A percentile compares a stretch with the other conserved stretches of the same genome.
These are phyloP conservation scores for Mycena metata DNA, from an alignment of 768 basidiomycete species.

Conservation along the genomic window DNA sequence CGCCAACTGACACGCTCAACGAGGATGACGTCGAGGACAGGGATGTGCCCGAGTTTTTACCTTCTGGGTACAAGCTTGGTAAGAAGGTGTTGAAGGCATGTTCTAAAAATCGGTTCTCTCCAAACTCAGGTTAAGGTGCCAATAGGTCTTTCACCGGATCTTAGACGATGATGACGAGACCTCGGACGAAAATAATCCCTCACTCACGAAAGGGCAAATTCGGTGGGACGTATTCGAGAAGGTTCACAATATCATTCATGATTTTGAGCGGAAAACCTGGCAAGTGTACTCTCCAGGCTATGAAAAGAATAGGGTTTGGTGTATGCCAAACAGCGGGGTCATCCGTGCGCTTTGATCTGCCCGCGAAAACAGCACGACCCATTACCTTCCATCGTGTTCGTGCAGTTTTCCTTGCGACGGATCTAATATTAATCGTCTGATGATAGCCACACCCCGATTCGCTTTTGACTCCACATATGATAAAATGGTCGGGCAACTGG, in stretches of 20 bases:
- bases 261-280: neutral
- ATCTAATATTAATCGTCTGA: neutral
- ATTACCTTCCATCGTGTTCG: conserved; percentile 33
- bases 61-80: conserved; percentile 14
- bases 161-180: no score
- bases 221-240: conserved; percentile 22
- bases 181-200: neutral
- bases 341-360: conserved; percentile 26
- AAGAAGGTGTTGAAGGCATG: conserved; percentile 16
- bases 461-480: neutral
- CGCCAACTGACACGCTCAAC: neutral
- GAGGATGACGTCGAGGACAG: no score
- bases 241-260: neutral
- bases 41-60: neutral
- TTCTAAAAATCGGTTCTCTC: neutral
- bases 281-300: conserved; percentile 6
- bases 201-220: conserved; percentile 12
- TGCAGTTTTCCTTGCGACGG: neutral
- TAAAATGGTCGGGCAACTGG: conserved; percentile 25
- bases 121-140: neutral
- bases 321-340: conserved; percentile 26
- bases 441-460: conserved; percentile 15
- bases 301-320: conserved; percentile 23
- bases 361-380: conserved; percentile 17
- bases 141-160: conserved; percentile 27